phyloP scores from a whole-genome alignment of 139 green algal species.

The Pleodorina starrii region DNA sequence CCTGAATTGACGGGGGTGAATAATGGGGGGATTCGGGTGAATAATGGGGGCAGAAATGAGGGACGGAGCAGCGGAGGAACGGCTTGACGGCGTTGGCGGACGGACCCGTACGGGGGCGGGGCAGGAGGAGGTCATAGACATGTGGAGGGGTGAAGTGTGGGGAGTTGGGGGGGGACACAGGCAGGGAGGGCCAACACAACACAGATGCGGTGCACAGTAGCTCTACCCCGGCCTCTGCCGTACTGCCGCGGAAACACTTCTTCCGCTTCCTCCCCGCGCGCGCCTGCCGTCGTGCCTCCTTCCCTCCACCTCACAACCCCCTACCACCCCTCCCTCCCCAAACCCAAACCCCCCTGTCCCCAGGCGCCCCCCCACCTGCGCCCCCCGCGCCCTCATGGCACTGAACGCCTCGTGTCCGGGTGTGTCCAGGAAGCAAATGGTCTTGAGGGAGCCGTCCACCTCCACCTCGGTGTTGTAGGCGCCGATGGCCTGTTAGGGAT shows the following conservation, averaged over 20 bases:
- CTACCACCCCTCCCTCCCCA: too few relatives aligned
- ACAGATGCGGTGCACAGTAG: background rate
- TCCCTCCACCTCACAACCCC: too few relatives aligned
- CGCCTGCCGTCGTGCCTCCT: too few relatives aligned
- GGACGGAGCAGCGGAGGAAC: too few relatives aligned
- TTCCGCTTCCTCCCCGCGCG: too few relatives aligned
- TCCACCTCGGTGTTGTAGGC: constrained; percentile 91
- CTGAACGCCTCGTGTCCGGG: constrained; percentile 97
- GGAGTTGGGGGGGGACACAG: background rate
- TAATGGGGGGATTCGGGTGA: too few relatives aligned
- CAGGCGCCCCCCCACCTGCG: constrained; percentile 58
- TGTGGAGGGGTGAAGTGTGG: background rate
- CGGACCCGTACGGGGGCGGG: too few relatives aligned
- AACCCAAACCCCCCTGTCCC: too few relatives aligned
- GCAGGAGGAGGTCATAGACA: background rate
- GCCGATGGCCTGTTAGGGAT: constrained; percentile 97
- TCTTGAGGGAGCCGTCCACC: constrained; percentile 70
- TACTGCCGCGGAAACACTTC: too few relatives aligned
- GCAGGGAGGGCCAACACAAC: background rate
- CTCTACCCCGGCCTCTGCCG: too few relatives aligned
- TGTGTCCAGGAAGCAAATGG: constrained; percentile 98
- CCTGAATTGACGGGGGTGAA: constrained; percentile 42
- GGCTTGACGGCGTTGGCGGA: too few relatives aligned
- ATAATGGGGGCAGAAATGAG: too few relatives aligned
- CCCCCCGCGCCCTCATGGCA: constrained; percentile 91